Percentiles rank a stretch among this genome's conserved stretches.
Evolutionary conservation across 768 basidiomycete genomes (phyloP).

Genomic region (Hypsizygus marmoreus): DNA sequence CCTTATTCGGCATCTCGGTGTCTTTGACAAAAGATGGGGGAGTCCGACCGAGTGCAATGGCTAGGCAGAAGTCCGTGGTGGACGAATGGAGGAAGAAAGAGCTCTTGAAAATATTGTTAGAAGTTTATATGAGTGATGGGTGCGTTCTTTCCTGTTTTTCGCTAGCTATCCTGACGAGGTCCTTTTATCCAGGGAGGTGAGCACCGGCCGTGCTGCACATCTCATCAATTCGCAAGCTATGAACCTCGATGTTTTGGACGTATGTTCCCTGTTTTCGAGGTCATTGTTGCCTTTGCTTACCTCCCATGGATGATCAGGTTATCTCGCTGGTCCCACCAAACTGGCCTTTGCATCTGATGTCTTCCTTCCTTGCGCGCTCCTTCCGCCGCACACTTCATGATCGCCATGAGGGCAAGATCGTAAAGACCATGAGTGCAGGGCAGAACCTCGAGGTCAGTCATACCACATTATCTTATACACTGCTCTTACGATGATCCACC

Average conservation of each 20-base stretch:
- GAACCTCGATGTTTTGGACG: constrained; percentile 77
- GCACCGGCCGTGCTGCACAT: constrained; percentile 60
- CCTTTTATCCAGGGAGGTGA: constrained; percentile 42
- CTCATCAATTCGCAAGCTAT: constrained; percentile 80
- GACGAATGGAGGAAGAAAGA: constrained; percentile 53
- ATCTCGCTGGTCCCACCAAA: constrained; percentile 66
- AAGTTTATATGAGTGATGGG: constrained; percentile 83
- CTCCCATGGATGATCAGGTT: constrained; percentile 41
- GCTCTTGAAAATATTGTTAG: constrained; percentile 69
- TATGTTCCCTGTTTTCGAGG: constrained; percentile 37
- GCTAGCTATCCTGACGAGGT: neutral
- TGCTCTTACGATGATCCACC: neutral
- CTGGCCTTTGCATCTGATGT: constrained; percentile 75
- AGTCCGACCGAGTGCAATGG: constrained; percentile 16
- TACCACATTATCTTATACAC: neutral
- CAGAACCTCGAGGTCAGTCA: constrained; percentile 70
- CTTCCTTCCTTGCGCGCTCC: constrained; percentile 78
- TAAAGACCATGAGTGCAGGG: constrained; percentile 76
- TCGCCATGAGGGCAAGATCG: constrained; percentile 68
- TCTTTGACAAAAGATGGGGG: constrained; percentile 28
- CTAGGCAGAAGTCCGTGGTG: constrained; percentile 38
- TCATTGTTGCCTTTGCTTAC: constrained; percentile 7
- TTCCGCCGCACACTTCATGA: constrained; percentile 75
- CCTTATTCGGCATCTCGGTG: constrained; percentile 38
- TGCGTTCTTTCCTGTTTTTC: constrained; percentile 35